These are phyloP conservation scores for Apophysomyces variabilis DNA, from an alignment of 371 early-diverging fungal genomes.

Conservation along the genomic window DNA sequence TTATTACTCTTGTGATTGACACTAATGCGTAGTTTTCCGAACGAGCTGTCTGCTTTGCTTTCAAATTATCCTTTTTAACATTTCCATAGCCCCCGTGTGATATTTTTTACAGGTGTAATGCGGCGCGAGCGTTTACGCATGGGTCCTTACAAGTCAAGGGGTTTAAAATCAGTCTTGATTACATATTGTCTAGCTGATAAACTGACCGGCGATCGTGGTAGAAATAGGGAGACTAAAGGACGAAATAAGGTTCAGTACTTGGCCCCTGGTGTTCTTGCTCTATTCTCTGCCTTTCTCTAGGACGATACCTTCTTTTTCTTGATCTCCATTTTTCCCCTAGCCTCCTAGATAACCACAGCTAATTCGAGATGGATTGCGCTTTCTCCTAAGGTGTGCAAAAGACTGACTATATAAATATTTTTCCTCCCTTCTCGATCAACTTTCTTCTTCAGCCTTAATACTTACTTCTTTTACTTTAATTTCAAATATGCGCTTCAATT, in stretches of 20 bases:
- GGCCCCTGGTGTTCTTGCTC: background rate
- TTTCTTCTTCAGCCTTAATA: too few relatives aligned
- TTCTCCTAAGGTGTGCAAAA: background rate
- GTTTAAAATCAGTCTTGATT: background rate
- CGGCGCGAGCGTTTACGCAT: background rate
- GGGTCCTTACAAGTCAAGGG: slow-evolving; percentile 1
- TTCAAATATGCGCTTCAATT: slow-evolving; percentile 17
- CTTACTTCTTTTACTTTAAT: background rate
- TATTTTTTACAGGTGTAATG: background rate
- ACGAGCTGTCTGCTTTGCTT: background rate
- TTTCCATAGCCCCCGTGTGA: background rate
- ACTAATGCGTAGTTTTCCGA: too few relatives aligned
- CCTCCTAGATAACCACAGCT: background rate
- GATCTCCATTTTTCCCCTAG: background rate
- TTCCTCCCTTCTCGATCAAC: background rate
- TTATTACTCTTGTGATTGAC: too few relatives aligned
- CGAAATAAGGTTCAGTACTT: slow-evolving; percentile 1
- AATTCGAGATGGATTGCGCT: background rate
- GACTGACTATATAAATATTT: background rate
- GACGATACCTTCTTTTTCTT: background rate
- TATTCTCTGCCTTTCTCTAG: background rate
- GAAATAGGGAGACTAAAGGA: background rate
- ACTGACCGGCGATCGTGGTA: background rate
- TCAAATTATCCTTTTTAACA: background rate
- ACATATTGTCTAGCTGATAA: background rate